These are phyloP conservation scores for Exophiala xenobiotica DNA, from an alignment of 2,329 filamentous ascomycete species.

Conservation along the genomic window DNA sequence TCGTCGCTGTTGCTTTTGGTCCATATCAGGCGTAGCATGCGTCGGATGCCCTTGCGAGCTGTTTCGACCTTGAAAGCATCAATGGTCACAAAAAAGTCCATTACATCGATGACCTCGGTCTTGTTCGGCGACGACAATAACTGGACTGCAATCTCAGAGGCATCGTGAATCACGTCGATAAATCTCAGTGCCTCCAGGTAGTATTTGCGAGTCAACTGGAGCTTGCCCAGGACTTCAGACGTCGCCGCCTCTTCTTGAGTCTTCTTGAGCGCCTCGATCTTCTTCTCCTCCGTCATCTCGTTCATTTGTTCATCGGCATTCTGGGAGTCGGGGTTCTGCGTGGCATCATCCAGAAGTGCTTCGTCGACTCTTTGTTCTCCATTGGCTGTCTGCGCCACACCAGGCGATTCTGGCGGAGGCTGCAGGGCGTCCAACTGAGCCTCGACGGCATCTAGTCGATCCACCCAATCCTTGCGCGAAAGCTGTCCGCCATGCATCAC, in stretches of 20 bases:
- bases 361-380: slow-evolving; percentile 71
- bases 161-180: slow-evolving; percentile 84
- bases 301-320: slow-evolving; percentile 66
- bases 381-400: slow-evolving; percentile 64
- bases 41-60: slow-evolving; percentile 85
- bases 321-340: slow-evolving; percentile 49
- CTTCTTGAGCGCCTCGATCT: slow-evolving; percentile 70
- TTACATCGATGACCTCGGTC: slow-evolving; percentile 96
- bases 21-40: slow-evolving; percentile 97
- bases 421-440: slow-evolving; percentile 77
- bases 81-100: slow-evolving; percentile 95
- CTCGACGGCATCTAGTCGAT: slow-evolving; percentile 77
- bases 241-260: slow-evolving; percentile 84
- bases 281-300: slow-evolving; percentile 77
- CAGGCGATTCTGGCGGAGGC: slow-evolving; percentile 71
- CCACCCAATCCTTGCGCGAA: slow-evolving; percentile 79
- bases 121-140: slow-evolving; percentile 94
- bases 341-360: slow-evolving; percentile 81
- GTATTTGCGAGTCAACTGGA: slow-evolving; percentile 85
- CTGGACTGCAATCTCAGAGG: slow-evolving; percentile 78
- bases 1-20: slow-evolving; percentile 99
- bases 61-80: slow-evolving; percentile 96
- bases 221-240: slow-evolving; percentile 80
- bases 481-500: slow-evolving; percentile 87
- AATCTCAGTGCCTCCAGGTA: slow-evolving; percentile 92